Conservation (phyloP, 192 early-diverging fungal genomes). For the Backusella circina region DNA sequence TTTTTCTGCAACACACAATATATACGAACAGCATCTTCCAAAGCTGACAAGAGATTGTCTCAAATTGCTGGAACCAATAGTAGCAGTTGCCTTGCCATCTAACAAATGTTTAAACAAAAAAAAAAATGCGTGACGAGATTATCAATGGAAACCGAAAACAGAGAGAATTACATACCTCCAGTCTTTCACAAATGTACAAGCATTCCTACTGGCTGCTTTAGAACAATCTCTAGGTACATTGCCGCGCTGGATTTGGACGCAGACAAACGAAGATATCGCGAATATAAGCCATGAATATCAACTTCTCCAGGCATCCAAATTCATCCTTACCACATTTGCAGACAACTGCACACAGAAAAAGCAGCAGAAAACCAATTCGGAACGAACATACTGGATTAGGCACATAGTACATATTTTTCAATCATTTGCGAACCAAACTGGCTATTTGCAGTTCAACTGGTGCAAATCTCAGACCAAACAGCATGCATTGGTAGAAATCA, state of each 20-base stretch:
- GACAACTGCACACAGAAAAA: neutral
- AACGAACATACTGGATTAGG: constrained; percentile 7
- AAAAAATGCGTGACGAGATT: neutral
- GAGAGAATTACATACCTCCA: neutral
- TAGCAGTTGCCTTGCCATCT: neutral
- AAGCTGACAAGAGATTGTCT: neutral
- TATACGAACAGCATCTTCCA: neutral
- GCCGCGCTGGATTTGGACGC: neutral
- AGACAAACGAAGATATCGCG: neutral
- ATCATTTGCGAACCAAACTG: constrained; percentile 14
- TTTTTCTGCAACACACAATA: neutral
- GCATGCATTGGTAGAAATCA: constrained; percentile 2
- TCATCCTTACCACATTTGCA: neutral
- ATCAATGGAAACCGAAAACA: neutral
- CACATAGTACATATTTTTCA: constrained; percentile 9
- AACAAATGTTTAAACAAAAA: neutral
- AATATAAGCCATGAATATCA: neutral
- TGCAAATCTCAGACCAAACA: constrained; percentile 5
- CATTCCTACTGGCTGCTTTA: neutral
- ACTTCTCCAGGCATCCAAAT: neutral
- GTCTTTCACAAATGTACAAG: neutral
- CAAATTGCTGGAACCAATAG: neutral
- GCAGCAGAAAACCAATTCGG: neutral
- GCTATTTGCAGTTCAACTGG: constrained; percentile 5
- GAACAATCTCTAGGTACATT: neutral